Conservation (phyloP, 495 filamentous ascomycete species). For the Xylaria curta region DNA sequence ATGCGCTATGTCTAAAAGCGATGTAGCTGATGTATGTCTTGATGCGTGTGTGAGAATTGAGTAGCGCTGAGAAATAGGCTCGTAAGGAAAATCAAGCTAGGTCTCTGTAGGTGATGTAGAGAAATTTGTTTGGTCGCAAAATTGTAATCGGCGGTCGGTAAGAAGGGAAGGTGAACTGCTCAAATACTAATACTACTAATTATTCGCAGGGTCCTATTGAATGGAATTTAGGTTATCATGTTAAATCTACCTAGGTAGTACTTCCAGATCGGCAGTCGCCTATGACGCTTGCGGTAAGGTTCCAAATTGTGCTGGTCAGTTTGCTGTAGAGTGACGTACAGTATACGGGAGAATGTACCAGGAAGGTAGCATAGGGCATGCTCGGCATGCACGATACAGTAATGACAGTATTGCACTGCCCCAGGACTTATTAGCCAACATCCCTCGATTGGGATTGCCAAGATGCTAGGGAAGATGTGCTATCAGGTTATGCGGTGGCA, state of each 20-base stretch:
- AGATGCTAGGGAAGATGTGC: not conserved
- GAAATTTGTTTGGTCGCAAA: not conserved
- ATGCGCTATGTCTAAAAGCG: conserved; percentile 1
- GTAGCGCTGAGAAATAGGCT: not conserved
- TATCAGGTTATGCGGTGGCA: conserved; percentile 1
- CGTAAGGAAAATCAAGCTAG: not conserved
- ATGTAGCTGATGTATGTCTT: not conserved
- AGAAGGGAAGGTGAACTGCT: conserved; percentile 3
- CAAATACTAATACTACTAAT: not conserved
- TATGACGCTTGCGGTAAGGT: conserved; percentile 24
- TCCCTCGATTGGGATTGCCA: conserved; percentile 7
- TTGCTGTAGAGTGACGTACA: not conserved
- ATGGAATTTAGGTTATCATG: not conserved
- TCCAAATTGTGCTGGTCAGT: not conserved
- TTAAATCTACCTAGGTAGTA: not conserved
- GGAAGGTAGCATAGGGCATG: not conserved
- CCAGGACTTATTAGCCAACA: conserved; percentile 6
- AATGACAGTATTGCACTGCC: conserved; percentile 16
- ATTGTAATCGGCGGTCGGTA: not conserved
- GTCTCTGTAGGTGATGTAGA: not conserved
- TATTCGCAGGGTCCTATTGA: not conserved
- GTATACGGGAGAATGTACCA: not conserved
- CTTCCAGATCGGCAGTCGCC: conserved; percentile 2
- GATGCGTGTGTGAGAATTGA: not conserved
- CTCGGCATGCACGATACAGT: conserved; percentile 14